Evolutionary conservation across 2,329 filamentous ascomycete genomes (phyloP), one percentile per base, ranked within the genome.

Genomic region (Rhytidhysteron rufulum): DNA sequence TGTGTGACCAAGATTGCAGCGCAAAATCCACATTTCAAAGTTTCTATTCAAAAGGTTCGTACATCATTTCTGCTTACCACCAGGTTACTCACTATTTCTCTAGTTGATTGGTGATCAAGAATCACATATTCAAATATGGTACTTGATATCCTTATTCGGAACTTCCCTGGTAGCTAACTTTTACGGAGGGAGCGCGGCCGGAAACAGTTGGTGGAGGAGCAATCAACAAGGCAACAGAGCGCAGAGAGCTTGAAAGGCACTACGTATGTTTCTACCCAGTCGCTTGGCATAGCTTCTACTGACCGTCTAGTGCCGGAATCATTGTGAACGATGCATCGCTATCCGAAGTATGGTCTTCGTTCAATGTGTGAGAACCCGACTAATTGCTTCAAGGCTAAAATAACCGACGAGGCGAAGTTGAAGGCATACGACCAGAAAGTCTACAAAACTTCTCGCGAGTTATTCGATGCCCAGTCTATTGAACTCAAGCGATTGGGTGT

Each of bases 101-200:
- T 45, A 80, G 64, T 70, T 86, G 60, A 83, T 85, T 44, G 71
- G 72, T 40, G 73, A 79, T 31, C 82, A 86, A 57, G 74, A 80
- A 51, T 70, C 73, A 30, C 76, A 85, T 50, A 80, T 85, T 49
- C 71, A 71, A 48, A 73, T 78, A 48, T 86, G 82, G 72, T 57
- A 46, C 10, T 49, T 25, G n/a, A 18, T 16, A 10, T 13, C 29
- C 31, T 21, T 22, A 32, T 7, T 20, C 15, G 5, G 21, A 3
- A 15, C 25, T 15, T 18, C 29, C 8, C n/a, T 63, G 29, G 60
- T 31, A 46, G 43, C 11, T 59, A 58, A 32, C 46, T 59, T 22
- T 42, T 1, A 57, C 62, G 32, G 51, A 45, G 51, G 54, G 79
- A 74, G 65, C 59, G 68, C 19, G 73, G 71, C 2, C 71, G 79